These are phyloP conservation scores for Colletotrichum coccodes DNA, from an alignment of 2,329 filamentous ascomycete genomes.

Conservation along the genomic window DNA sequence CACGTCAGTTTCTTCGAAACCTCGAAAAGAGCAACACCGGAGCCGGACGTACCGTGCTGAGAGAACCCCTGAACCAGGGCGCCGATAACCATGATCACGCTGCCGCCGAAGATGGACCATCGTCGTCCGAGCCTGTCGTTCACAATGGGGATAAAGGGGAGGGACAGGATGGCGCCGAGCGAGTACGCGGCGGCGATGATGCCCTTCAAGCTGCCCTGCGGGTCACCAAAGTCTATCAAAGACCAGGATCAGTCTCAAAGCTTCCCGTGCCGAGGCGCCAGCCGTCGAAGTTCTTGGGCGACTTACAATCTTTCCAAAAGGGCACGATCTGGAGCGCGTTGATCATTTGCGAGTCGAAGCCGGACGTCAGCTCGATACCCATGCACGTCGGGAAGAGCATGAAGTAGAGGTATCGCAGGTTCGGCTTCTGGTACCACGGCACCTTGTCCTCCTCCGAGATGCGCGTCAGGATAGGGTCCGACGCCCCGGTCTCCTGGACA, in stretches of 20 bases:
- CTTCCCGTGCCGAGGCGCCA: neutral
- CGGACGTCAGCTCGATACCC: constrained; percentile 65
- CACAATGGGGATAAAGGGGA: constrained; percentile 66
- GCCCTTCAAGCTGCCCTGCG: constrained; percentile 56
- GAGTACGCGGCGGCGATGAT: constrained; percentile 69
- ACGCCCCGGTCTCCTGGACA: constrained; percentile 29
- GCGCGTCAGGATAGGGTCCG: constrained; percentile 45
- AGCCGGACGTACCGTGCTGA: constrained; percentile 48
- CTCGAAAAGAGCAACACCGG: neutral
- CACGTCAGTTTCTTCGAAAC: neutral
- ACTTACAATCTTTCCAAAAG: constrained; percentile 48
- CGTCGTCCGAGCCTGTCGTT: constrained; percentile 66
- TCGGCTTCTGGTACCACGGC: constrained; percentile 68
- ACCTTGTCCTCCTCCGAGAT: constrained; percentile 48
- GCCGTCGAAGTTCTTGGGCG: constrained; percentile 17
- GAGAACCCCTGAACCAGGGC: constrained; percentile 65
- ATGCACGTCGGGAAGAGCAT: constrained; percentile 69
- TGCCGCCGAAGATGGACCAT: constrained; percentile 66
- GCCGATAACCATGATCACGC: constrained; percentile 63
- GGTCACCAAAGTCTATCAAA: constrained; percentile 54
- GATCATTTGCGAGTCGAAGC: constrained; percentile 58
- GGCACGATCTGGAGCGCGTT: constrained; percentile 54
- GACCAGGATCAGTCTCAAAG: neutral
- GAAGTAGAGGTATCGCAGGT: constrained; percentile 65
- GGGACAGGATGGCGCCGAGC: constrained; percentile 65